A percentile compares a stretch with the other conserved stretches of the same genome.
phyloP scores from a whole-genome alignment of 2,329 filamentous ascomycete species.

The Hysterium pulicare region DNA sequence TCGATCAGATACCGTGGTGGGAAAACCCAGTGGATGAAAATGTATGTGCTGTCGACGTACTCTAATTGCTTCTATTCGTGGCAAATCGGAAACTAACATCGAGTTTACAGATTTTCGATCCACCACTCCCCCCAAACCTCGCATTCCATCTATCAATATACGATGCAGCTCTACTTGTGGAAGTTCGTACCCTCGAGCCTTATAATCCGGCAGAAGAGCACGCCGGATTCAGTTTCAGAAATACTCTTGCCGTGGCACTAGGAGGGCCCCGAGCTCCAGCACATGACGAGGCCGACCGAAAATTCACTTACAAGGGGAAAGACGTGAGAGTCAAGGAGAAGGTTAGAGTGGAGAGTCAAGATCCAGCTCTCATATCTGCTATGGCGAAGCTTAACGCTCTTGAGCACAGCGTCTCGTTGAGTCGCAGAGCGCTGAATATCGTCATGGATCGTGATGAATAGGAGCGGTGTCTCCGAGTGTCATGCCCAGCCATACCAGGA shows the following conservation, averaged over 20 bases:
- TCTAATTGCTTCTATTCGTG: not conserved
- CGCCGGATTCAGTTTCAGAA: constrained; percentile 53
- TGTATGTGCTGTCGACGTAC: constrained; percentile 41
- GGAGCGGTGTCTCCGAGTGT: no score
- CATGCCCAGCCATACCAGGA: no score
- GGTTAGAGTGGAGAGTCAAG: constrained; percentile 80
- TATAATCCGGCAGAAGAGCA: constrained; percentile 26
- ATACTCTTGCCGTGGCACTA: constrained; percentile 50
- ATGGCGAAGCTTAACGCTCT: constrained; percentile 80
- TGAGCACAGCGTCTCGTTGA: constrained; percentile 67
- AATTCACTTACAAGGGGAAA: constrained; percentile 66
- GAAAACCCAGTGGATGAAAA: constrained; percentile 54
- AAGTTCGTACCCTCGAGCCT: constrained; percentile 68
- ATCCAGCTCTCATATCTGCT: constrained; percentile 79
- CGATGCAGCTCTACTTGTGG: constrained; percentile 55
- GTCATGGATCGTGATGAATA: constrained; percentile 67
- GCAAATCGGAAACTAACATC: constrained; percentile 1
- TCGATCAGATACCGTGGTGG: no score
- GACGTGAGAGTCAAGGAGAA: constrained; percentile 88
- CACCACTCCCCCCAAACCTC: constrained; percentile 63
- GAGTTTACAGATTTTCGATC: constrained; percentile 53
- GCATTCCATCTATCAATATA: constrained; percentile 63
- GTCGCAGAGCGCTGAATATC: constrained; percentile 67
- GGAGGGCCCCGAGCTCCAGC: constrained; percentile 20
- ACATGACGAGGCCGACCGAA: constrained; percentile 12